Conservation (phyloP, 306 rosid species). For the Chamaecrista fasciculata region DNA sequence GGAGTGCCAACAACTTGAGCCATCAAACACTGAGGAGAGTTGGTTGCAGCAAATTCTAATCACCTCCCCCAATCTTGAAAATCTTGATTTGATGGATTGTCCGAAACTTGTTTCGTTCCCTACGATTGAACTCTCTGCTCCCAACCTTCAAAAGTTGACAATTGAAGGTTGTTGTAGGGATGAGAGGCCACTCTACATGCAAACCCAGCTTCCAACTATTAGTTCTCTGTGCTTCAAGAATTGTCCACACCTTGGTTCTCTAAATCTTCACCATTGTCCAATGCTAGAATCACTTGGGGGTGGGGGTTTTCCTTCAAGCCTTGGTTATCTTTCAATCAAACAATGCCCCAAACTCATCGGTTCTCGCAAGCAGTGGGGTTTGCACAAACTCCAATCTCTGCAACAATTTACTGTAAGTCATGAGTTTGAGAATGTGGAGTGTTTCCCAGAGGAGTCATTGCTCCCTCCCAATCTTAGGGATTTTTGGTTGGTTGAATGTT, state of each 20-base stretch:
- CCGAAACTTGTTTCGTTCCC: constrained; percentile 1
- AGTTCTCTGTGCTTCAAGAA: not conserved
- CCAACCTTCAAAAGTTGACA: no score
- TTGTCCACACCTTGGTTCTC: no score
- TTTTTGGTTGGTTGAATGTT: fast-evolving
- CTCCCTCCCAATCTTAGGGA: constrained; percentile 5
- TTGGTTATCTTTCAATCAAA: not conserved
- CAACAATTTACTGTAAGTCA: not conserved
- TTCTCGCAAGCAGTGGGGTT: not conserved
- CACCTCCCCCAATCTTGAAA: no score
- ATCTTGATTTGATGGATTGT: no score
- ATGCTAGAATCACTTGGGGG: not conserved
- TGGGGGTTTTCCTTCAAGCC: not conserved
- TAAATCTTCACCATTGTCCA: no score
- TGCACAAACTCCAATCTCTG: no score
- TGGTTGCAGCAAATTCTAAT: not conserved
- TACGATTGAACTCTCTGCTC: not conserved
- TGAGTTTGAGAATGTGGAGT: not conserved
- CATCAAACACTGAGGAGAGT: no score
- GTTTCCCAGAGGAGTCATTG: constrained; percentile 13
- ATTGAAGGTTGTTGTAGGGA: no score
- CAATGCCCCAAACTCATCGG: not conserved
- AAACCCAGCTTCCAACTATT: not conserved
- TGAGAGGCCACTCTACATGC: no score
- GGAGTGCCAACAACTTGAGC: not conserved